Base-by-base conservation (phyloP, 139 green algal species). In the Chlamydomonas incerta region DNA sequence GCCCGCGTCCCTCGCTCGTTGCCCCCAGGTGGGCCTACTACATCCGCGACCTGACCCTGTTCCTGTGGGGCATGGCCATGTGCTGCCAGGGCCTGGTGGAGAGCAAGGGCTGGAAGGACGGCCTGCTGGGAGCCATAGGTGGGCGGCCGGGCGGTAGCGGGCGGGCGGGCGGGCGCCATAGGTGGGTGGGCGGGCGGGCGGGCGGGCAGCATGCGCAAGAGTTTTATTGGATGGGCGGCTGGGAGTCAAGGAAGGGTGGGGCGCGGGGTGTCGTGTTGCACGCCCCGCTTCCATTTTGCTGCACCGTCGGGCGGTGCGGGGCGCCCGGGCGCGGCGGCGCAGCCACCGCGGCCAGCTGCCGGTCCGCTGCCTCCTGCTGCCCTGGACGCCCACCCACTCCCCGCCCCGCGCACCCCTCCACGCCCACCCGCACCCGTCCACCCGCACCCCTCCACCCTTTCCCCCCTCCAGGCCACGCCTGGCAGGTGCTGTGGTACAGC, bases 41-140 rank as follows among this genome's bases (percentile, higher is more conserved):
- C 75, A 72, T 83, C 35, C 58, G 75, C 0, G 75, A 83, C 62
- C 60, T 83, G 24, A 46, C 17, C 24, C 24, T 83, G 60, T 83
- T 83, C 41, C 35, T 83, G 62, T 83, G 75, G 75, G 75, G 60
- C 62, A n/a, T 83, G 33, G 75, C 75, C 35, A 37, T 83, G 34
- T 37, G 37, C 15, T 17, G 8, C 14, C 75, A 83, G 75, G 60
- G 46, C 37, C 60, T 83, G 41, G 63, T 55, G 37, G 77, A 74
- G 63, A 47, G 60, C 63, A 74, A 74, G 77, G 77, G 77, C 41
- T 83, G 77, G 77, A 74, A 74, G 77, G 47, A 74, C 23, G 41
- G 46, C 6, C 63, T 83, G 41, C 50, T 74, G n/a, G 41, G 8
- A 0, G 2, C 1, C 15, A 50, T 74, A 14, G 77, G 74, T 81